A percentile compares a stretch with the other conserved stretches of the same genome.
Conservation (phyloP, 2,329 filamentous ascomycete genomes). For the Nannizziopsis barbatae region DNA sequence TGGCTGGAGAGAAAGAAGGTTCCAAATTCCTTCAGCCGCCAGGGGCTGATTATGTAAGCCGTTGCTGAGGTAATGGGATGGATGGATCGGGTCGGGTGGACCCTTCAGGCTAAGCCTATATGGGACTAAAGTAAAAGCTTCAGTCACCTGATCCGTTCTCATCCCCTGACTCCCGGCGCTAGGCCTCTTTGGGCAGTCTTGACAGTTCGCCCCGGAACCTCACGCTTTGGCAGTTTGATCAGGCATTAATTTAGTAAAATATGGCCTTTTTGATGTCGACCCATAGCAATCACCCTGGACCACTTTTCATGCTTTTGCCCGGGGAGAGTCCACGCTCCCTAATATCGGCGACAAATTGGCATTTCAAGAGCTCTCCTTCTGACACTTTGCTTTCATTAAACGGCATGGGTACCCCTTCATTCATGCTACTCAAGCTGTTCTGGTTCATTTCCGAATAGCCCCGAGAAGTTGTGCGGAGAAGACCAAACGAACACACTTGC, state of each 20-base stretch:
- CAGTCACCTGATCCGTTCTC: neutral
- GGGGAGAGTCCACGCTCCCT: neutral
- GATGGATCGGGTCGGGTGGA: too few relatives aligned
- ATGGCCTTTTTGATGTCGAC: too few relatives aligned
- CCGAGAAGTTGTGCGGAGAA: constrained; percentile 6
- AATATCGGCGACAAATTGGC: constrained; percentile 3
- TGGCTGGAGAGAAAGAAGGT: neutral
- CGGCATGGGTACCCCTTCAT: constrained; percentile 12
- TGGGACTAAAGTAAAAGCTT: neutral
- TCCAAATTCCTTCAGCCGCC: neutral
- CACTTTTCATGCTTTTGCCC: constrained; percentile 4
- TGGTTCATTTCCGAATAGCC: constrained; percentile 8
- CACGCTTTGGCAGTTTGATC: constrained; percentile 7
- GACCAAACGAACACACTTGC: neutral
- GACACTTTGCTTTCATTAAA: constrained; percentile 7
- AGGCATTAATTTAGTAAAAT: constrained; percentile 3
- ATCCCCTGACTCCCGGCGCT: neutral
- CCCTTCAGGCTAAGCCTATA: neutral
- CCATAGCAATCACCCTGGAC: constrained; percentile 1
- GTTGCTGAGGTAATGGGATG: constrained; percentile 3
- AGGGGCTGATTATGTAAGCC: neutral
- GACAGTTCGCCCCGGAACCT: constrained; percentile 2
- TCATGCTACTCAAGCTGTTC: constrained; percentile 3
- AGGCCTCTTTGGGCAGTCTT: constrained; percentile 4
- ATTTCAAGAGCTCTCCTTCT: constrained; percentile 4